These are phyloP conservation scores for Niveomyces coronatus DNA, from an alignment of 2,329 filamentous ascomycete genomes.

Conservation along the genomic window DNA sequence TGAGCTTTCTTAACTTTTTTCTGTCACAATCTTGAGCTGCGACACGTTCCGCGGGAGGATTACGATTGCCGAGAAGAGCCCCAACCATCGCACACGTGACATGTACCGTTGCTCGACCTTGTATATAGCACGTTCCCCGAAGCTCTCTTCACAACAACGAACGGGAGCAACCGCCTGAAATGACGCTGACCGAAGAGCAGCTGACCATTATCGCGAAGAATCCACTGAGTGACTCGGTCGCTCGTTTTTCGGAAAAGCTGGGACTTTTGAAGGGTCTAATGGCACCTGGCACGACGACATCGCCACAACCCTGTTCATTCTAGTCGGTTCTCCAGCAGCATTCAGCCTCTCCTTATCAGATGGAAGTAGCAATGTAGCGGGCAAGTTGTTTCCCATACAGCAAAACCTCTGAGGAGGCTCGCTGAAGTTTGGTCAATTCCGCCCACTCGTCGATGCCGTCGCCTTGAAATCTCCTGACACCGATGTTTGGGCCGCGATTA, in stretches of 20 bases:
- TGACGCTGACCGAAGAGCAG: constrained; percentile 10
- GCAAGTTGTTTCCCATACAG: constrained; percentile 1
- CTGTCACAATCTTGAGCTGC: background rate
- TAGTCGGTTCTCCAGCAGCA: constrained; percentile 6
- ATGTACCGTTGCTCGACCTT: background rate
- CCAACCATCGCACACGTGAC: background rate
- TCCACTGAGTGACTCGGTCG: constrained; percentile 8
- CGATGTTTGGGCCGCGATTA: constrained; percentile 8
- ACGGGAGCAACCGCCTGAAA: background rate
- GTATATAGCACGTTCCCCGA: background rate
- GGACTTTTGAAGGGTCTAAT: background rate
- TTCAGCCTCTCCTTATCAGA: constrained; percentile 5
- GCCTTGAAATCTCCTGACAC: constrained; percentile 3
- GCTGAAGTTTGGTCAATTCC: constrained; percentile 2
- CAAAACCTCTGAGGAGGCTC: constrained; percentile 3
- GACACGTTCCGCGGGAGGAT: background rate
- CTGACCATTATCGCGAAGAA: constrained; percentile 8
- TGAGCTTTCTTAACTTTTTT: background rate
- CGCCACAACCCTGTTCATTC: constrained; percentile 1
- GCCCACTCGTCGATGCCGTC: constrained; percentile 4
- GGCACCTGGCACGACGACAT: background rate
- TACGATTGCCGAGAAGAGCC: background rate
- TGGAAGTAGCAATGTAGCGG: constrained; percentile 3
- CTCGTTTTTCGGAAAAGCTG: background rate
- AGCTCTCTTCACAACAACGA: background rate